Percentiles rank a stretch among this genome's conserved stretches.
Conservation (phyloP, 2,329 filamentous ascomycete genomes). For the Thyridium curvatum region DNA sequence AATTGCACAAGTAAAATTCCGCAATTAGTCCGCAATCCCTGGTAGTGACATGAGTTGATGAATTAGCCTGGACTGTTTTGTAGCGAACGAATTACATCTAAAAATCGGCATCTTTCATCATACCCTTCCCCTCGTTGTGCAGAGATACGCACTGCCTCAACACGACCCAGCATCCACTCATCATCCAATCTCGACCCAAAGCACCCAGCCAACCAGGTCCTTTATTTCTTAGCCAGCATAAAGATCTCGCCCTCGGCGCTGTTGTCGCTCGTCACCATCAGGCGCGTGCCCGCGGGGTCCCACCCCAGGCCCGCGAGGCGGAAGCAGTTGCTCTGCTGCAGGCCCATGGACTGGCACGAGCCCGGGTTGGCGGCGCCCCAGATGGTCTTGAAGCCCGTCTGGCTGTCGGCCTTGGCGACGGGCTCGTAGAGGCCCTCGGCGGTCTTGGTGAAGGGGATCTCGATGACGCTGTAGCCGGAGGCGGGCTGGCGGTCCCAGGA, state of each 20-base stretch:
- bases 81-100: too few species aligned
- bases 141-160: too few species aligned
- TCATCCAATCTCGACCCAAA: too few species aligned
- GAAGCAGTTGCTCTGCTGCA: slow-evolving; percentile 5
- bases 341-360: slow-evolving; percentile 1
- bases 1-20: too few species aligned
- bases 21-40: too few species aligned
- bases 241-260: slow-evolving; percentile 8
- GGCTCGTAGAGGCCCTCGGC: slow-evolving; percentile 4
- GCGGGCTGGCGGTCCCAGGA: slow-evolving; percentile 9
- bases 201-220: too few species aligned
- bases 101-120: too few species aligned
- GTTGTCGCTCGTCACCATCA: slow-evolving; percentile 9
- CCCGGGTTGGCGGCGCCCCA: slow-evolving; percentile 1
- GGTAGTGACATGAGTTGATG: too few species aligned
- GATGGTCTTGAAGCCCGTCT: slow-evolving; percentile 6
- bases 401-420: slow-evolving; percentile 2
- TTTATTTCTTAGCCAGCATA: slow-evolving; percentile 7
- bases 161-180: too few species aligned
- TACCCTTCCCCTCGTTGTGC: too few species aligned
- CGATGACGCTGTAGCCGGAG: slow-evolving; percentile 6
- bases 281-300: slow-evolving; percentile 5
- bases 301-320: slow-evolving; percentile 6
- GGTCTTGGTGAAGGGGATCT: slow-evolving; percentile 5
- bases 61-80: too few species aligned